phyloP scores from a whole-genome alignment of 352 stramenopile genomes.

The Phytopythium litorale region DNA sequence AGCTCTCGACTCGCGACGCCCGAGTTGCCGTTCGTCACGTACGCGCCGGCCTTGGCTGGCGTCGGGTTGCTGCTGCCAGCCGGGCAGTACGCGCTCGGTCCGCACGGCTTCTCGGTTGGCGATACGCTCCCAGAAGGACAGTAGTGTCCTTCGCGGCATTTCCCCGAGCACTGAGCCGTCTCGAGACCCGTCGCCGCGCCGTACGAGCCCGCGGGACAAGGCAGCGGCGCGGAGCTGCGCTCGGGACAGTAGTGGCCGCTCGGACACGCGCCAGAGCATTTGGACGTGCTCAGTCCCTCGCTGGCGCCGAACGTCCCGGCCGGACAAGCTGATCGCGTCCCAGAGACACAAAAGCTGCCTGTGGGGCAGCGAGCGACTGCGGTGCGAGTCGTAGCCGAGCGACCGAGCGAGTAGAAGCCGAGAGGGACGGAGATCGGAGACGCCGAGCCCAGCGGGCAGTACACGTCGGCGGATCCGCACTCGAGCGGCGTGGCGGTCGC shows the following conservation, averaged over 20 bases:
- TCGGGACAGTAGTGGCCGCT: constrained; percentile 59
- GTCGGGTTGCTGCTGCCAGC: constrained; percentile 20
- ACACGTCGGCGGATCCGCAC: constrained; percentile 40
- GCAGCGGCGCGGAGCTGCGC: constrained; percentile 16
- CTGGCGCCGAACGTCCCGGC: constrained; percentile 42
- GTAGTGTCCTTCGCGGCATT: constrained; percentile 58
- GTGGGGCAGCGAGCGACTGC: constrained; percentile 32
- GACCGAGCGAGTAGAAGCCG: constrained; percentile 45
- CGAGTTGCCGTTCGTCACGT: constrained; percentile 34
- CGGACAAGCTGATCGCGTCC: constrained; percentile 38
- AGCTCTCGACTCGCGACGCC: constrained; percentile 8
- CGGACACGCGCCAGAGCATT: constrained; percentile 47
- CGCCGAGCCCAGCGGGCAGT: constrained; percentile 54
- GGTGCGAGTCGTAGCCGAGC: constrained; percentile 19
- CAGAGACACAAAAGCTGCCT: constrained; percentile 58
- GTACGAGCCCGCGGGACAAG: constrained; percentile 54
- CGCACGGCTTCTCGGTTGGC: constrained; percentile 31
- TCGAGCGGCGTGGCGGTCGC: constrained; percentile 28
- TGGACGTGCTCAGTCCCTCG: constrained; percentile 13
- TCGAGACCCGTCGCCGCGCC: constrained; percentile 36
- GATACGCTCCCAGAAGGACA: constrained; percentile 51
- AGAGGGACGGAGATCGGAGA: constrained; percentile 21
- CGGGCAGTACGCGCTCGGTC: constrained; percentile 25
- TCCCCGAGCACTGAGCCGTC: constrained; percentile 44
- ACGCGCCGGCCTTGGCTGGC: constrained; percentile 15